Evolutionary conservation across 1,284 basidiomycete species (phyloP).

Genomic region (Lentinus polychrous): DNA sequence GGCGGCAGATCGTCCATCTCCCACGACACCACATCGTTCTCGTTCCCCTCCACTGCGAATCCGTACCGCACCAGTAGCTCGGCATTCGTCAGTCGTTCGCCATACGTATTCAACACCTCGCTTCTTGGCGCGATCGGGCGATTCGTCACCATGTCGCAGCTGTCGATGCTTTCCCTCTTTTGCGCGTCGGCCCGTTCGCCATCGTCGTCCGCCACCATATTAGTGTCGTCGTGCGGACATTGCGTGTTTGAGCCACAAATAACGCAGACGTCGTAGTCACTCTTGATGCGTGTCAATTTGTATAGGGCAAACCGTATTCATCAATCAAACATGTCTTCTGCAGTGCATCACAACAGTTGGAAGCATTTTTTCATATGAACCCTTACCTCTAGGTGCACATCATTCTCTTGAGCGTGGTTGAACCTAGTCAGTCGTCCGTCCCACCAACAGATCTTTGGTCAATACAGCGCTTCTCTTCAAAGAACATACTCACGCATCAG

Average conservation of each 20-base stretch:
- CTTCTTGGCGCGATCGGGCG: slow-evolving; percentile 39
- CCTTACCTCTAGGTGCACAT: slow-evolving; percentile 71
- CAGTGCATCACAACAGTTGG: too few species aligned
- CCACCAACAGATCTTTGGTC: background rate
- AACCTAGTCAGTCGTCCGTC: slow-evolving; percentile 42
- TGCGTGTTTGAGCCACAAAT: slow-evolving; percentile 69
- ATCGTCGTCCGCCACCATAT: slow-evolving; percentile 3
- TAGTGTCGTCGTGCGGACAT: slow-evolving; percentile 65
- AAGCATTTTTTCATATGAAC: background rate
- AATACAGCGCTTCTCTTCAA: background rate
- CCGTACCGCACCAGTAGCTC: slow-evolving; percentile 71
- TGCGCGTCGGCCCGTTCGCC: slow-evolving; percentile 2
- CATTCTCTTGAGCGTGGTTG: slow-evolving; percentile 73
- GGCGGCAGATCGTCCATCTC: slow-evolving; percentile 29
- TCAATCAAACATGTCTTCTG: background rate
- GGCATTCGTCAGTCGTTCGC: slow-evolving; percentile 62
- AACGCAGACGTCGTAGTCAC: slow-evolving; percentile 79
- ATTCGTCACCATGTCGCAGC: slow-evolving; percentile 64
- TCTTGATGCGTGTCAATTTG: slow-evolving; percentile 32
- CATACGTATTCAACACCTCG: slow-evolving; percentile 87
- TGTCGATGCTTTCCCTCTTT: slow-evolving; percentile 20
- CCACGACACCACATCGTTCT: slow-evolving; percentile 42
- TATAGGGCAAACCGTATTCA: background rate
- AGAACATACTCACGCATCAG: slow-evolving; percentile 62
- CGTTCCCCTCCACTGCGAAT: slow-evolving; percentile 61